Percentiles rank a stretch among this genome's conserved stretches.
Evolutionary conservation across 2,329 filamentous ascomycete species (phyloP).

Genomic region (Alternaria postmessia): DNA sequence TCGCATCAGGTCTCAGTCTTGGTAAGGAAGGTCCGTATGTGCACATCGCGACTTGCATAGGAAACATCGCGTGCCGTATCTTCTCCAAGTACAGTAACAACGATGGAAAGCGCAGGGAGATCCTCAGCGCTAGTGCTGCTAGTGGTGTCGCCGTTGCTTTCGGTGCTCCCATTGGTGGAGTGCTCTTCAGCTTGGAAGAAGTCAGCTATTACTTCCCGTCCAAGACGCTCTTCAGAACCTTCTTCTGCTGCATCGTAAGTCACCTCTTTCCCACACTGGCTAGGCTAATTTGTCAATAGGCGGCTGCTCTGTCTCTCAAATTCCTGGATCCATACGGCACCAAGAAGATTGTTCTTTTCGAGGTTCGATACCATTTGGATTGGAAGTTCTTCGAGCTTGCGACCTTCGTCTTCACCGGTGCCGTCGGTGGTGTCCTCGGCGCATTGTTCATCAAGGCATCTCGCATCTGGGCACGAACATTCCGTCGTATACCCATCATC

Average conservation of each 20-base stretch:
- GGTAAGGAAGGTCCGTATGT: conserved; percentile 97
- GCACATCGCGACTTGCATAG: conserved; percentile 95
- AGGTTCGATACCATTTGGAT: conserved; percentile 87
- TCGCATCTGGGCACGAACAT: conserved; percentile 85
- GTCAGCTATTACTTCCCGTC: conserved; percentile 97
- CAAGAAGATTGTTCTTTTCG: conserved; percentile 94
- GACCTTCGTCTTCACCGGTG: conserved; percentile 84
- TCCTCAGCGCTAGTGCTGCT: conserved; percentile 90
- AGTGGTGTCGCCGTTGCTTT: conserved; percentile 95
- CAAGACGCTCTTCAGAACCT: conserved; percentile 95
- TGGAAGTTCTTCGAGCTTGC: conserved; percentile 94
- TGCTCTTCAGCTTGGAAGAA: conserved; percentile 93
- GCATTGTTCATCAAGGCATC: conserved; percentile 98
- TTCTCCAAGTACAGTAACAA: conserved; percentile 94
- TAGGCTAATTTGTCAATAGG: conserved; percentile 41
- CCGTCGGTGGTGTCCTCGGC: conserved; percentile 83
- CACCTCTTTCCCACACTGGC: not conserved
- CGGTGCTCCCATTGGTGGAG: conserved; percentile 86
- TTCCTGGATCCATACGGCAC: conserved; percentile 97
- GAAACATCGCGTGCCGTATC: conserved; percentile 93
- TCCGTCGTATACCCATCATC: conserved; percentile 80
- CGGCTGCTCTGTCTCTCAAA: conserved; percentile 86
- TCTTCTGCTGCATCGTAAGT: conserved; percentile 92
- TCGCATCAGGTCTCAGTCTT: conserved; percentile 89
- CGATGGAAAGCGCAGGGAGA: conserved; percentile 91